Percentiles rank a stretch among this genome's conserved stretches.
phyloP scores from a whole-genome alignment of 2,329 filamentous ascomycete genomes.

The Xylariaceae sp. region DNA sequence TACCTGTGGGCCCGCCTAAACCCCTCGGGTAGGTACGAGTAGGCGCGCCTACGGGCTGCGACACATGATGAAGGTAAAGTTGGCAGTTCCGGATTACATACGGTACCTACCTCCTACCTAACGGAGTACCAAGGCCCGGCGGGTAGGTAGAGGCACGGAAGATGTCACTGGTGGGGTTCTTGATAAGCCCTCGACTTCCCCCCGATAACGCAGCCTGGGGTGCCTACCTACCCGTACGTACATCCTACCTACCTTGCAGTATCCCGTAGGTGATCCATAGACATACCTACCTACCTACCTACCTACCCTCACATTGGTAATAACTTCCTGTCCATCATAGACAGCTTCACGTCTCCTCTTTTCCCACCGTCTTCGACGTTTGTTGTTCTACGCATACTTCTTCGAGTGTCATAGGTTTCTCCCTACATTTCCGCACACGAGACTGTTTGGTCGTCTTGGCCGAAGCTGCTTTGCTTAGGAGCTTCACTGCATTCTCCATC shows the following conservation, averaged over 20 bases:
- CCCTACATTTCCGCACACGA: too few relatives aligned
- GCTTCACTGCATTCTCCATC: slow-evolving; percentile 8
- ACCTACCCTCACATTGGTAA: background rate
- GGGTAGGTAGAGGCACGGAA: background rate
- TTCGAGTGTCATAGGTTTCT: background rate
- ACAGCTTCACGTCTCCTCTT: background rate
- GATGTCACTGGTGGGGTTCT: background rate
- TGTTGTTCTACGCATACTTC: slow-evolving; percentile 1
- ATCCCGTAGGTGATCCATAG: too few relatives aligned
- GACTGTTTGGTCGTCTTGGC: background rate
- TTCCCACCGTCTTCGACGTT: slow-evolving; percentile 8
- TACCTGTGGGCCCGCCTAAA: too few relatives aligned
- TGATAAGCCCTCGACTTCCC: background rate
- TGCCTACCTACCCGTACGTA: too few relatives aligned
- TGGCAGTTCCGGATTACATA: too few relatives aligned
- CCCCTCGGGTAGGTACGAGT: too few relatives aligned
- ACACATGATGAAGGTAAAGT: too few relatives aligned
- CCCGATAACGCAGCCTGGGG: background rate
- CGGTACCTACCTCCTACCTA: too few relatives aligned
- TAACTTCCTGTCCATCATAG: background rate
- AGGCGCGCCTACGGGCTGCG: too few relatives aligned
- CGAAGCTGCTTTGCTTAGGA: slow-evolving; percentile 2
- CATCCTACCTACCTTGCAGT: too few relatives aligned
- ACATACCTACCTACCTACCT: background rate
- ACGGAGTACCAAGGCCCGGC: background rate